Evolutionary conservation across 768 basidiomycete species (phyloP), one percentile per base, ranked within the genome.

Genomic region (Terana coerulea): DNA sequence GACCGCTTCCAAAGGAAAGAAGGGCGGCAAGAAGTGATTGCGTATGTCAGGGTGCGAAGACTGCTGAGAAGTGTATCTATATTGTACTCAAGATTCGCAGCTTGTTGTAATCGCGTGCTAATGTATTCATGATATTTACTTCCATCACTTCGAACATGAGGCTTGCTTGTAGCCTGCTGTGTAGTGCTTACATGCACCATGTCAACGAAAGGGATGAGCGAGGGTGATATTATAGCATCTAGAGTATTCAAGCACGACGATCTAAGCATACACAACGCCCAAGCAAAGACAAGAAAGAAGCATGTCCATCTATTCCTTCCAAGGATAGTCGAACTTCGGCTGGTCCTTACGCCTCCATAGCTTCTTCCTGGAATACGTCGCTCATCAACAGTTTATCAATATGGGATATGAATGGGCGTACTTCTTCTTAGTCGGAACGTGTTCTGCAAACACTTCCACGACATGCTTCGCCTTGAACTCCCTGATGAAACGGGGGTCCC

Each of bases 401-500:
- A n/a, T n/a, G n/a, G n/a, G n/a, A 35, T 29, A 15, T 0, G 42
- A 41, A 49, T n/a, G 15, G 30, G 76, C 91, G 30, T 59, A 95
- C 95, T 95, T 98, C 70, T 86, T 91, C 75, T 95, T 95, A 9
- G 86, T 91, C 0, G 82, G 75, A 0, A 84, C 45, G 62, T 98
- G 86, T 64, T 95, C 92, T 0, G 74, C 91, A 65, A 86, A 97
- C 3, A 94, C 81, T 62, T 98, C 94, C 6, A 87, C 61, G 60
- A 90, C 91, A 61, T 95, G 58, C 61, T 91, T 78, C 2, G 77
- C 68, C 70, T 95, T 98, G 77, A 95, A 98, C 61, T 88, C 83
- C 26, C 93, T 86, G 59, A 98, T 94, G 70, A 95, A 98, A 0
- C 88, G 84, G 22, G 95, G 95, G 64, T 98, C 95, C 94, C 95